phyloP scores from a whole-genome alignment of 2,329 filamentous ascomycete genomes.

The Zymoseptoria crescenta region DNA sequence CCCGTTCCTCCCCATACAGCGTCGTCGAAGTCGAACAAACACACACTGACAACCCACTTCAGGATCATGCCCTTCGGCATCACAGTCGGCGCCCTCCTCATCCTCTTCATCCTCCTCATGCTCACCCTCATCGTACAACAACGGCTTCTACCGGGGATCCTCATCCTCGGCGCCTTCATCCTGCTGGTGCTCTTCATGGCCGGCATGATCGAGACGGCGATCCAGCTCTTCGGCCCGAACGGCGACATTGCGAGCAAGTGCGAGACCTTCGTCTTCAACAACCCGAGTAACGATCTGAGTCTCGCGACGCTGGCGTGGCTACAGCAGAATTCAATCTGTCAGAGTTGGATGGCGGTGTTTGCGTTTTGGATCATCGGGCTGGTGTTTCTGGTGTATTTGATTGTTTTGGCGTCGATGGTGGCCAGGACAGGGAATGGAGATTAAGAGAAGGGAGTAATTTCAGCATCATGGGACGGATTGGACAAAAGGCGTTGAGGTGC shows the following conservation, averaged over 20 bases:
- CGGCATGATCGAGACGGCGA: constrained; percentile 54
- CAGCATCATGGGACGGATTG: no score
- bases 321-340: constrained; percentile 56
- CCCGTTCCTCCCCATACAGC: neutral
- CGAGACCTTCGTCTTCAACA: constrained; percentile 48
- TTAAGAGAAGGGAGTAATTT: neutral
- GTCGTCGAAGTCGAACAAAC: neutral
- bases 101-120: constrained; percentile 53
- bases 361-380: constrained; percentile 56
- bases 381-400: constrained; percentile 60
- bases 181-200: constrained; percentile 55
- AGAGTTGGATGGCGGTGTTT: constrained; percentile 56
- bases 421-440: constrained; percentile 25
- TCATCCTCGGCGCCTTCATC: constrained; percentile 54
- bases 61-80: constrained; percentile 61
- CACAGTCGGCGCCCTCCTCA: constrained; percentile 47
- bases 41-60: constrained; percentile 9
- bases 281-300: constrained; percentile 40
- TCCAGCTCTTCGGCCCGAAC: constrained; percentile 52
- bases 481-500: neutral
- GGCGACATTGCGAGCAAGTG: constrained; percentile 54
- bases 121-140: constrained; percentile 49
- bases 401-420: constrained; percentile 45
- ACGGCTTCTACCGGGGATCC: constrained; percentile 50
- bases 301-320: constrained; percentile 54